phyloP scores from a whole-genome alignment of 2,329 filamentous ascomycete species.

The Elsinoe ampelina region DNA sequence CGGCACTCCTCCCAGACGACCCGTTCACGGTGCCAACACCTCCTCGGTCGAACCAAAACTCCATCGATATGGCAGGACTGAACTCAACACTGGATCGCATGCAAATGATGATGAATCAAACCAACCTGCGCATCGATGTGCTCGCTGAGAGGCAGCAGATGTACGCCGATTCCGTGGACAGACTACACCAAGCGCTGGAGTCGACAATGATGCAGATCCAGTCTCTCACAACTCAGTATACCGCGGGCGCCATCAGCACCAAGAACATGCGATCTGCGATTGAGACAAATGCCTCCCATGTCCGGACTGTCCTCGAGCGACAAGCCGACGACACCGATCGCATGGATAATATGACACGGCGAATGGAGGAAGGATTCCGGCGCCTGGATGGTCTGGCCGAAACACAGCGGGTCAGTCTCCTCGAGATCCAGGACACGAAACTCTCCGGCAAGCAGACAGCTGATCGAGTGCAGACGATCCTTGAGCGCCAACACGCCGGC shows the following conservation, averaged over 20 bases:
- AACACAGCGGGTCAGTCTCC: slow-evolving; percentile 11
- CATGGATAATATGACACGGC: slow-evolving; percentile 2
- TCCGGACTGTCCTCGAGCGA: slow-evolving; percentile 8
- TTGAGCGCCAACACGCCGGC: slow-evolving; percentile 17
- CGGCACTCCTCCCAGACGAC: slow-evolving; percentile 12
- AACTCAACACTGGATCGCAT: slow-evolving; percentile 12
- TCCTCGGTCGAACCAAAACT: neutral
- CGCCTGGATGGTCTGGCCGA: slow-evolving; percentile 2
- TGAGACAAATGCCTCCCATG: slow-evolving; percentile 12
- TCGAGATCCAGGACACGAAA: slow-evolving; percentile 13
- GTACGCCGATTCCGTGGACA: slow-evolving; percentile 10
- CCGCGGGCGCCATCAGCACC: slow-evolving; percentile 8
- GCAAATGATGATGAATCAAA: slow-evolving; percentile 15
- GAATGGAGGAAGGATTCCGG: neutral
- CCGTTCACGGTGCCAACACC: slow-evolving; percentile 14
- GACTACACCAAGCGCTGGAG: slow-evolving; percentile 3
- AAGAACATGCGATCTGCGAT: slow-evolving; percentile 11
- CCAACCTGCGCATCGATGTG: slow-evolving; percentile 1
- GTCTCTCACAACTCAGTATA: slow-evolving; percentile 8
- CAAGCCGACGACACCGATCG: slow-evolving; percentile 1
- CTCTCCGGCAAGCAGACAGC: slow-evolving; percentile 9
- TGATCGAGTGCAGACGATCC: slow-evolving; percentile 16
- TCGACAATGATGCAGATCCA: slow-evolving; percentile 10
- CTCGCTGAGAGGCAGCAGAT: slow-evolving; percentile 8
- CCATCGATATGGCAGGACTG: slow-evolving; percentile 13